These are phyloP conservation scores for Onygenales sp. DNA, from an alignment of 2,329 filamentous ascomycete genomes.

Conservation along the genomic window DNA sequence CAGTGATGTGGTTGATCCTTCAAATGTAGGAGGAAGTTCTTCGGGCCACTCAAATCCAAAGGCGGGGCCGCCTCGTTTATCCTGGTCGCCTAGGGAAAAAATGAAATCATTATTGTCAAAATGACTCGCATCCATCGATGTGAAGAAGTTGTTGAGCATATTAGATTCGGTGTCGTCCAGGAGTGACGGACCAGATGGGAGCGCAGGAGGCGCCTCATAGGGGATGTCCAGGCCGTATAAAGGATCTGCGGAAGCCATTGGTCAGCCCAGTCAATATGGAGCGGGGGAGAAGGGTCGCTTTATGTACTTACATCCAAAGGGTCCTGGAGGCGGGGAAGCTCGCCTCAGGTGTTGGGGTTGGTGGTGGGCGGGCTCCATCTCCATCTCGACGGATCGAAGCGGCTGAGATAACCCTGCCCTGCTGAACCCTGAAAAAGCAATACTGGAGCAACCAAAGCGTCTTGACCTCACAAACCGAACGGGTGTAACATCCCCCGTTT, in stretches of 20 bases:
- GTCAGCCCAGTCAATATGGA: not conserved
- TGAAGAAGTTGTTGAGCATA: slow-evolving; percentile 43
- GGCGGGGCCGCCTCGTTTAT: not conserved
- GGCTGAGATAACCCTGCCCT: not conserved
- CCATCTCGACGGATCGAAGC: slow-evolving; percentile 17
- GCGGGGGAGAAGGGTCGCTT: not conserved
- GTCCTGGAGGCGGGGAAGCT: slow-evolving; percentile 44
- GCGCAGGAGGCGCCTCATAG: slow-evolving; percentile 47
- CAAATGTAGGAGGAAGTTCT: slow-evolving; percentile 54
- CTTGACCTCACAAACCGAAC: not conserved
- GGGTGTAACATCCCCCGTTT: not conserved
- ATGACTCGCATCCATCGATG: slow-evolving; percentile 30
- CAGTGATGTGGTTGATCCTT: slow-evolving; percentile 56
- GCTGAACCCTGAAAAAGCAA: not conserved
- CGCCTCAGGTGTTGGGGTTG: slow-evolving; percentile 32
- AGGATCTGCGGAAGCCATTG: slow-evolving; percentile 17
- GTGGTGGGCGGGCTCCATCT: slow-evolving; percentile 23
- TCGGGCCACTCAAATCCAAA: slow-evolving; percentile 27
- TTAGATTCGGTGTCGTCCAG: slow-evolving; percentile 51
- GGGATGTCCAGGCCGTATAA: slow-evolving; percentile 27
- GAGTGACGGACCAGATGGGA: slow-evolving; percentile 55
- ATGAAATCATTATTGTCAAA: slow-evolving; percentile 30
- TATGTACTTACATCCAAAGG: slow-evolving; percentile 57
- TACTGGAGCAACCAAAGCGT: not conserved
- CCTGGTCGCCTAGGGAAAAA: slow-evolving; percentile 17